Base-by-base conservation (phyloP, 805 yeast species). In the Kazachstania africana region DNA sequence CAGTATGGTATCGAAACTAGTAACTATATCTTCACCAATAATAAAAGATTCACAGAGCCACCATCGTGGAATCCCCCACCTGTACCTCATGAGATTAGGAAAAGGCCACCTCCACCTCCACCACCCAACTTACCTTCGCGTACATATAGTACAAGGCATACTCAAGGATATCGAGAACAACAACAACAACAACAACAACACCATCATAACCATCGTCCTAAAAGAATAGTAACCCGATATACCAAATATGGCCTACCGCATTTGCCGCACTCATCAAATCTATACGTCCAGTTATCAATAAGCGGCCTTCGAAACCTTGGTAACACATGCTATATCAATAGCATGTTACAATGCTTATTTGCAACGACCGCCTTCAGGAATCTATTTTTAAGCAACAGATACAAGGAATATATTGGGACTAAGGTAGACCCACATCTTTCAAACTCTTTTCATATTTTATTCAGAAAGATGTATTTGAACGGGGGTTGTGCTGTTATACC, bases 281-380 rank as follows among this genome's bases (percentile, higher is more conserved):
- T 53, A 39, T 63, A 57, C 42, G 65, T 64, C 12, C 56, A 68
- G 8, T 50, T 63, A 30, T 60, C 70, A 2, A 62, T 75, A 12
- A 74, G 80, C 33, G 82, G 87, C 1, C 52, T 80, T 31, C 59
- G 69, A 37, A 80, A 80, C 46, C 60, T 70, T 54, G 84, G 85
- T 1, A 75, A 76, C 26, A 76, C 87, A 0, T 80, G 93, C 44
- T 80, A 80, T 47, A 73, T 80, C 35, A 80, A 80, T 46, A 70
- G 79, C 47, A 74, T 80, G 61, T 48, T 80, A 9, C 93, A 80
- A 50, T 68, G 83, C 38, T 48, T 80, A 5, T 76, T 76, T 52
- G 78, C 75, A 3, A 50, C 76, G 0, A 42, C 55, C 0, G 45
- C 48, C 16, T 72, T 80, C 42, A 60, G 75, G 33, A 49, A 57